Base-by-base conservation (phyloP, 2,329 filamentous ascomycete genomes). In the Colletotrichum ledebouriae region DNA sequence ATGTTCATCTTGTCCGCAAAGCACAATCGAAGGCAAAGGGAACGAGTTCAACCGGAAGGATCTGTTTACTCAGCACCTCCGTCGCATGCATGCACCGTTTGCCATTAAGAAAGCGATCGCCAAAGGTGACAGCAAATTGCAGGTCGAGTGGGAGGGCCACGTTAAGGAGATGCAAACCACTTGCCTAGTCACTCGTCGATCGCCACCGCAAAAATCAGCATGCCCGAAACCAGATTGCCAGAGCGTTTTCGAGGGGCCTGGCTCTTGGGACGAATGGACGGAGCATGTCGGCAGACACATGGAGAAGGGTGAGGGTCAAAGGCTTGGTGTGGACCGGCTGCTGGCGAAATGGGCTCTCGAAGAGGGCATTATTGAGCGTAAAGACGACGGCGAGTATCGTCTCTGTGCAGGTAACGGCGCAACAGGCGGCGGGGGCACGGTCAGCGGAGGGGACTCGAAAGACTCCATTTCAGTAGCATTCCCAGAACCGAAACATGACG, bases 21-120 rank as follows among this genome's bases (percentile, higher is more conserved):
- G 80, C 64, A 81, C 82, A 2, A 78, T 80, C 0, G 86, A 89
- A 67, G 86, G 86, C 39, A 88, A 86, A 71, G 86, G 85, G 4
- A 89, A 89, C 70, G 89, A 91, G 77, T 98, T 98, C 80, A 98
- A 98, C 78, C 91, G 95, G 74, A 98, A 97, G 78, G 95, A 98
- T 76, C 87, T 99, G 12, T 99, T 98, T 78, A 95, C 93, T 0
- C 95, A 98, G 76, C 95, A 99, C 75, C 86, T 97, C 13, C 91
- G 94, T 13, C 92, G 95, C 53, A 98, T 98, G 95, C 96, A 99
- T 74, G 90, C 91, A 0, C 90, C 91, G 0, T 88, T 88, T 47
- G 85, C 89, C 74, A 89, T 88, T 74, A 86, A 88, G 74, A 85
- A 87, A 73, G 79, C 86, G 10, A 79, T 86, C 17, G 80, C 83